A percentile compares a stretch with the other conserved stretches of the same genome.
These are phyloP conservation scores for Amanita rimosa DNA, from an alignment of 768 basidiomycete species.

Conservation along the genomic window DNA sequence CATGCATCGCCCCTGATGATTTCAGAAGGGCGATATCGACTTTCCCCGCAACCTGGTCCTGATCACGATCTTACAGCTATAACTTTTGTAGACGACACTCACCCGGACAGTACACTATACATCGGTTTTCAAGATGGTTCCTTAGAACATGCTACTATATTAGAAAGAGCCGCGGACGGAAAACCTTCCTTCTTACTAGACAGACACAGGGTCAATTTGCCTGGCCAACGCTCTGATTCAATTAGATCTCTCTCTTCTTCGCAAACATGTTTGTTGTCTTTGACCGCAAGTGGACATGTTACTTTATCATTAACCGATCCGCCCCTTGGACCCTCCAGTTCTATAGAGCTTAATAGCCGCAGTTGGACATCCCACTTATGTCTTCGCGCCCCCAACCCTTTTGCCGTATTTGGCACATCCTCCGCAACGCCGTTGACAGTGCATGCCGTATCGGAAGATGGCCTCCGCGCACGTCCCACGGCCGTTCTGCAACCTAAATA, in stretches of 20 bases:
- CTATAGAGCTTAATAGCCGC: conserved; percentile 35
- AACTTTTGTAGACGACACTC: conserved; percentile 34
- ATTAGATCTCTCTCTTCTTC: conserved; percentile 47
- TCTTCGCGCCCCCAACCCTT: conserved; percentile 38
- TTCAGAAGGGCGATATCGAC: not conserved
- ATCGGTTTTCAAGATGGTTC: conserved; percentile 52
- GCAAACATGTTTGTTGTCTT: conserved; percentile 33
- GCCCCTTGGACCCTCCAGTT: conserved; percentile 15
- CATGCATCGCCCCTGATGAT: conserved; percentile 21
- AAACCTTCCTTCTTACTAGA: not conserved
- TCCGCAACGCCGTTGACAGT: conserved; percentile 48
- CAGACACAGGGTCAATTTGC: conserved; percentile 15
- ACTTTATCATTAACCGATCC: conserved; percentile 21
- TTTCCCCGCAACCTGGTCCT: conserved; percentile 1
- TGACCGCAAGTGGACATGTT: conserved; percentile 46
- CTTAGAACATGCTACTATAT: conserved; percentile 31
- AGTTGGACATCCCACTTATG: conserved; percentile 58
- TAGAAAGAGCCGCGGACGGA: conserved; percentile 10
- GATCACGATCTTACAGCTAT: conserved; percentile 45
- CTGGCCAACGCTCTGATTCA: conserved; percentile 27
- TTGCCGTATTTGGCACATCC: conserved; percentile 58
- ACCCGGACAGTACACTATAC: conserved; percentile 31
- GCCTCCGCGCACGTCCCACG: conserved; percentile 34
- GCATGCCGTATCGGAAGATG: conserved; percentile 37
- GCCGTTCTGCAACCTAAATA: conserved; percentile 31